Evolutionary conservation across 2,329 filamentous ascomycete species (phyloP).

Genomic region (Endoconidiophora laricicola): DNA sequence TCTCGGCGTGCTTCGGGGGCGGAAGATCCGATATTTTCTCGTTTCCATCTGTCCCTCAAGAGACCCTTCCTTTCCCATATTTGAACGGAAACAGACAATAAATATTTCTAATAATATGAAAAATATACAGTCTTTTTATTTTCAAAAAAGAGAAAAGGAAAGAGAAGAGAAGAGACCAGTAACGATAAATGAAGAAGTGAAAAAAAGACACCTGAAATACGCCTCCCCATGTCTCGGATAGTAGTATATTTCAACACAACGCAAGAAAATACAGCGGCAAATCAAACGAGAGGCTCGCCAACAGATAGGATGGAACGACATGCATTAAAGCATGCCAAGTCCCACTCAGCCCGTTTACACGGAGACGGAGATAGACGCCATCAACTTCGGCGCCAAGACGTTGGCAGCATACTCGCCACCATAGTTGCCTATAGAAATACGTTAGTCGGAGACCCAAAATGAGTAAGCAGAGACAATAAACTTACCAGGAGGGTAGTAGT

Average conservation of each 20-base stretch:
- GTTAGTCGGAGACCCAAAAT: constrained; percentile 13
- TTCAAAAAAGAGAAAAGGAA: background rate
- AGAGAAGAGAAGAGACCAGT: constrained; percentile 7
- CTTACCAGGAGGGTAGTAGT: constrained; percentile 63
- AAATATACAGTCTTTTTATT: background rate
- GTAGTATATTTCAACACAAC: background rate
- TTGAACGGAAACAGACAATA: background rate
- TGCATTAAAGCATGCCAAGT: background rate
- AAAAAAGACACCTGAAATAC: constrained; percentile 22
- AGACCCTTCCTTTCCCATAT: background rate
- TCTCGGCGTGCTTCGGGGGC: too few species aligned
- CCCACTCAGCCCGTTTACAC: constrained; percentile 16
- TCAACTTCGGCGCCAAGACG: constrained; percentile 25
- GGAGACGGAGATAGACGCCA: constrained; percentile 16
- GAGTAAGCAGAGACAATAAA: constrained; percentile 5
- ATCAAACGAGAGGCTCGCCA: background rate
- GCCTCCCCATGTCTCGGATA: background rate
- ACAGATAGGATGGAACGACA: background rate
- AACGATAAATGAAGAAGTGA: constrained; percentile 11
- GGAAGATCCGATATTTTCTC: background rate
- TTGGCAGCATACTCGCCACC: constrained; percentile 33
- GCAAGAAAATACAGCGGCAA: constrained; percentile 1
- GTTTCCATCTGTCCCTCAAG: background rate
- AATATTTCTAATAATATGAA: background rate
- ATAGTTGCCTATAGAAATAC: constrained; percentile 29